Conservation (phyloP, 306 rosid genomes). For the Carpinus viminea region DNA sequence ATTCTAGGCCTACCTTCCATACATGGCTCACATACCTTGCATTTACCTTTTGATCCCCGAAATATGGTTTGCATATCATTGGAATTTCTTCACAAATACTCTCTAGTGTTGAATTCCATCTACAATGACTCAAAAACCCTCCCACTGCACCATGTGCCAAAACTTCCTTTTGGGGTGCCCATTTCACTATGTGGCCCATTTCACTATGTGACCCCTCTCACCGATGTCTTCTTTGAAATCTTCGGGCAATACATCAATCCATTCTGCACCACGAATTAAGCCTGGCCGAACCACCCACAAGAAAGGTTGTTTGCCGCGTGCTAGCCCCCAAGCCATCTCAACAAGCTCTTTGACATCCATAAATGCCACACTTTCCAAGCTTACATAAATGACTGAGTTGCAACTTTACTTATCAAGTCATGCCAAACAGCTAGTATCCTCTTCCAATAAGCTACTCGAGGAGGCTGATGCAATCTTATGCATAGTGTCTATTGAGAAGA, state of each 20-base stretch:
- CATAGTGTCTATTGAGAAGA: conserved; percentile 54
- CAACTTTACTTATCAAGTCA: conserved; percentile 31
- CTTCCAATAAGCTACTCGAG: conserved; percentile 23
- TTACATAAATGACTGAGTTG: conserved; percentile 31
- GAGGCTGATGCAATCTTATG: conserved; percentile 30
- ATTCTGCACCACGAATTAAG: conserved; percentile 13
- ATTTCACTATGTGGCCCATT: too few species aligned
- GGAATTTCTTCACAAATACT: too few species aligned
- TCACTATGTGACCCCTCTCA: conserved; percentile 34
- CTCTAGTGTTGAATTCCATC: too few species aligned
- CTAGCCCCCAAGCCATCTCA: conserved; percentile 54
- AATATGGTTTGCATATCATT: too few species aligned
- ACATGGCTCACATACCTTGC: too few species aligned
- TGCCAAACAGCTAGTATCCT: conserved; percentile 26
- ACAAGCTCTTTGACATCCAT: conserved; percentile 40
- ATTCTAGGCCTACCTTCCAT: too few species aligned
- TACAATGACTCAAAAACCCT: too few species aligned
- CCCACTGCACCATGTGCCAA: too few species aligned
- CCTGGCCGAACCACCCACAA: conserved; percentile 43
- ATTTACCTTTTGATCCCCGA: too few species aligned
- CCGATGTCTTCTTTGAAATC: conserved; percentile 7
- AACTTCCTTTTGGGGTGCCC: too few species aligned
- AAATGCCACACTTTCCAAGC: conserved; percentile 57
- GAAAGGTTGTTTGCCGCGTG: conserved; percentile 42
- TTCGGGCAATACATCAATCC: conserved; percentile 17